phyloP scores from a whole-genome alignment of 805 yeast genomes.

The Ogataea henricii region DNA sequence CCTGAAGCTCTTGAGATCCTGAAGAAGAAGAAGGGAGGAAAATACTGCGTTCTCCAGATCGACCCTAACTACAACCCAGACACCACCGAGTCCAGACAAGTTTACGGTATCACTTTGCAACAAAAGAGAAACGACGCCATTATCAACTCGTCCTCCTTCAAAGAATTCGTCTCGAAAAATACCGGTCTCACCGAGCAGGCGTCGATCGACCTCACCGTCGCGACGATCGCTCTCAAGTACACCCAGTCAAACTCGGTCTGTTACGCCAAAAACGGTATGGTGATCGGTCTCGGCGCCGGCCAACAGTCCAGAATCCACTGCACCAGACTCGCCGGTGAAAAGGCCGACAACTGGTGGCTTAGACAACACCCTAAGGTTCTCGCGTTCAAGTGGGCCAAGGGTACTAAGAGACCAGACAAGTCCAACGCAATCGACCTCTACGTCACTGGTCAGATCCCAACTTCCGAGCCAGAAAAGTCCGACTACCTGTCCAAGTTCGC shows the following conservation, averaged over 20 bases:
- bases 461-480: constrained; percentile 85
- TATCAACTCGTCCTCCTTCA: constrained; percentile 85
- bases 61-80: constrained; percentile 93
- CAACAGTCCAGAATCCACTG: constrained; percentile 99
- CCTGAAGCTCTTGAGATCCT: constrained; percentile 89
- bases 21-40: constrained; percentile 93
- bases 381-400: constrained; percentile 95
- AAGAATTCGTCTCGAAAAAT: constrained; percentile 87
- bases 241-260: constrained; percentile 98
- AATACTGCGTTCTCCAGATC: constrained; percentile 93
- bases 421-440: constrained; percentile 95
- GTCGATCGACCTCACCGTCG: constrained; percentile 88
- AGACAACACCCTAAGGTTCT: constrained; percentile 97
- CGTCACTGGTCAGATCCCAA: constrained; percentile 90
- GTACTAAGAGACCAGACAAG: constrained; percentile 97
- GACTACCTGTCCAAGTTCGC: constrained; percentile 91
- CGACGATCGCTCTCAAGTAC: constrained; percentile 95
- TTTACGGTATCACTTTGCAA: constrained; percentile 91
- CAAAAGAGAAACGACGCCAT: constrained; percentile 98
- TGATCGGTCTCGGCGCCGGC: constrained; percentile 98
- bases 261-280: constrained; percentile 99
- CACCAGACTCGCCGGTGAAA: constrained; percentile 98
- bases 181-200: constrained; percentile 91
- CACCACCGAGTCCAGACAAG: constrained; percentile 84
- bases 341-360: constrained; percentile 99